These are phyloP conservation scores for Picea sitchensis DNA, from an alignment of 75 land plant species.

Conservation along the genomic window DNA sequence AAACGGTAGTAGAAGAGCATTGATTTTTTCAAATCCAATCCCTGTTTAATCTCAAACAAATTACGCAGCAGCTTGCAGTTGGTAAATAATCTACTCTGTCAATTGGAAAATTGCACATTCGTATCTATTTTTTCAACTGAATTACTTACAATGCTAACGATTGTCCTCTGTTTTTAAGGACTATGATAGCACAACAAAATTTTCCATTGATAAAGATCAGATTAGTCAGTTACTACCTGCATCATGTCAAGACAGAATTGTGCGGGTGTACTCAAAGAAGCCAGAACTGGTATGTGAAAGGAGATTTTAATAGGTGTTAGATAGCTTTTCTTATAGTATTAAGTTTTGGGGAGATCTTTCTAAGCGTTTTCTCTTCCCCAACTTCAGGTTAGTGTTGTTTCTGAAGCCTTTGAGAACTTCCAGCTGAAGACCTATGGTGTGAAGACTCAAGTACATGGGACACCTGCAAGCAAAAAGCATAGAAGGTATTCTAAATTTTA, in stretches of 20 bases:
- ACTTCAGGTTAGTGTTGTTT: slow-evolving; percentile 81
- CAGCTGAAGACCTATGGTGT: slow-evolving; percentile 71
- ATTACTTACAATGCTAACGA: not conserved
- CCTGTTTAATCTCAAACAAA: not conserved
- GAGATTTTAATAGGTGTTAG: not conserved
- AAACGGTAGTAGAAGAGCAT: not conserved
- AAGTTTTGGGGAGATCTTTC: not conserved
- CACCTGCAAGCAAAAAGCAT: slow-evolving; percentile 83
- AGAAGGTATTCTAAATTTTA: slow-evolving; percentile 19
- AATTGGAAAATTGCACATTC: not conserved
- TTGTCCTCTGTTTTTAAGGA: slow-evolving; percentile 44
- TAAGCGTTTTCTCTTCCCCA: not conserved
- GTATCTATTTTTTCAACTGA: not conserved
- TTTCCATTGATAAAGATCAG: slow-evolving; percentile 47
- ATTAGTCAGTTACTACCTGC: slow-evolving; percentile 83
- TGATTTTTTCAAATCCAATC: not conserved
- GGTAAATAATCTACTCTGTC: not conserved
- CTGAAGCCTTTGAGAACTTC: slow-evolving; percentile 87
- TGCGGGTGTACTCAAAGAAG: slow-evolving; percentile 87
- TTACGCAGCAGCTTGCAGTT: not conserved
- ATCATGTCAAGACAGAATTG: slow-evolving; percentile 71
- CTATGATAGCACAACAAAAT: slow-evolving; percentile 67
- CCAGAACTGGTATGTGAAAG: slow-evolving; percentile 66
- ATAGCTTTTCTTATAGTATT: not conserved
- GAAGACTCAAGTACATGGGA: slow-evolving; percentile 76